Conservation (phyloP, 2,329 filamentous ascomycete genomes). For the Ceratocystis cubensis region DNA sequence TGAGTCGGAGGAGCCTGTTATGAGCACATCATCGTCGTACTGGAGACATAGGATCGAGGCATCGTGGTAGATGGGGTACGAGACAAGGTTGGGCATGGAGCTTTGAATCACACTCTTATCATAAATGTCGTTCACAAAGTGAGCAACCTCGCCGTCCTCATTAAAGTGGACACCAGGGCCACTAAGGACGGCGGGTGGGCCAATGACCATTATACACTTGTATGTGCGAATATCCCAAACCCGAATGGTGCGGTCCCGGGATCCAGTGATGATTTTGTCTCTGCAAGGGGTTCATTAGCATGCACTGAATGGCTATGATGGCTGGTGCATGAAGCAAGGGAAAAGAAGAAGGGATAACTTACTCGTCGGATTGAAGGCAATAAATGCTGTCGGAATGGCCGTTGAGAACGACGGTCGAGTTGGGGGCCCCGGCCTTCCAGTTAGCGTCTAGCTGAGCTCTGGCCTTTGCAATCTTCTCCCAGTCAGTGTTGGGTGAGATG, state of each 20-base stretch:
- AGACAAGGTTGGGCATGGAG: constrained; percentile 43
- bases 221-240: constrained; percentile 91
- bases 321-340: not conserved
- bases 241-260: constrained; percentile 86
- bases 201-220: constrained; percentile 74
- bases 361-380: constrained; percentile 96
- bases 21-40: constrained; percentile 83
- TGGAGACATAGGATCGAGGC: constrained; percentile 91
- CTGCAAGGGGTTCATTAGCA: constrained; percentile 36
- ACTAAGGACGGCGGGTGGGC: constrained; percentile 54
- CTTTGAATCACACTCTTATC: constrained; percentile 29
- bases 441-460: constrained; percentile 62
- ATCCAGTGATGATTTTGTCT: constrained; percentile 91
- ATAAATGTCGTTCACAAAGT: constrained; percentile 43
- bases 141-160: constrained; percentile 38
- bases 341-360: constrained; percentile 29
- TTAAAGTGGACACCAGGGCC: constrained; percentile 40
- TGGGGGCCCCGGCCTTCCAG: constrained; percentile 69
- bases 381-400: constrained; percentile 95
- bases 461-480: constrained; percentile 73
- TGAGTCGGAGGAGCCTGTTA: constrained; percentile 86
- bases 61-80: constrained; percentile 60
- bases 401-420: constrained; percentile 67
- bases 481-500: constrained; percentile 54
- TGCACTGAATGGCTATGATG: not conserved